phyloP scores from a whole-genome alignment of 176 grass and related monocot species.

The Tillandsia fasciculata region DNA sequence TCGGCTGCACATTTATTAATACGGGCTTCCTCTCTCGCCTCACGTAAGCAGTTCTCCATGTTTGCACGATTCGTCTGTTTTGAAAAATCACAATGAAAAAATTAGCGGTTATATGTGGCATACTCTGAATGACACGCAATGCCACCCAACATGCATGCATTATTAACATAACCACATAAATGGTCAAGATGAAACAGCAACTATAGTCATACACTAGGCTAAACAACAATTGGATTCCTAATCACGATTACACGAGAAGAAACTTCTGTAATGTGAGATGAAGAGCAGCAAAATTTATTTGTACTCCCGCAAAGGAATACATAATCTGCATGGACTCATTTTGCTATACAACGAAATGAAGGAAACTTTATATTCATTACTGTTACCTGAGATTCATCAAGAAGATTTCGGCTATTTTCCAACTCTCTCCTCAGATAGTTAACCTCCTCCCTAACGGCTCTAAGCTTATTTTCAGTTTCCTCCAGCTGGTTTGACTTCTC shows the following conservation, averaged over 20 bases:
- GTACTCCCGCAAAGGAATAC: not conserved
- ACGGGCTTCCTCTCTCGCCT: conserved; percentile 87
- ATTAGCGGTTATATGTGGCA: not conserved
- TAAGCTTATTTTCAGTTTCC: conserved; percentile 65
- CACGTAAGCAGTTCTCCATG: conserved; percentile 84
- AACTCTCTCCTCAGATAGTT: conserved; percentile 61
- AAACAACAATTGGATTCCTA: too few relatives aligned
- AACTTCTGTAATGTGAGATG: too few relatives aligned
- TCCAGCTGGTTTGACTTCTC: conserved; percentile 61
- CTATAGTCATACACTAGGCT: too few relatives aligned
- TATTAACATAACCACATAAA: not conserved
- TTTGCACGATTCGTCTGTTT: conserved; percentile 86
- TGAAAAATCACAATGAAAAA: conserved; percentile 8
- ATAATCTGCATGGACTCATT: not conserved
- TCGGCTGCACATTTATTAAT: conserved; percentile 94
- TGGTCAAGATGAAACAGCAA: not conserved
- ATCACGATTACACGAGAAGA: too few relatives aligned
- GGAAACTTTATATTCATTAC: not conserved
- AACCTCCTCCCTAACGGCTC: conserved; percentile 40
- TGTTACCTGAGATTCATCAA: conserved; percentile 93
- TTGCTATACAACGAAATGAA: not conserved
- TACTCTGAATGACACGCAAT: not conserved
- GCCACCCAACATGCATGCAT: not conserved
- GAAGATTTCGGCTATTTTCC: conserved; percentile 51
- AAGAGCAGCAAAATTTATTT: not conserved